A percentile compares a stretch with the other conserved stretches of the same genome.
phyloP scores from a whole-genome alignment of 768 basidiomycete species.

The Leccinum pellstonianum region DNA sequence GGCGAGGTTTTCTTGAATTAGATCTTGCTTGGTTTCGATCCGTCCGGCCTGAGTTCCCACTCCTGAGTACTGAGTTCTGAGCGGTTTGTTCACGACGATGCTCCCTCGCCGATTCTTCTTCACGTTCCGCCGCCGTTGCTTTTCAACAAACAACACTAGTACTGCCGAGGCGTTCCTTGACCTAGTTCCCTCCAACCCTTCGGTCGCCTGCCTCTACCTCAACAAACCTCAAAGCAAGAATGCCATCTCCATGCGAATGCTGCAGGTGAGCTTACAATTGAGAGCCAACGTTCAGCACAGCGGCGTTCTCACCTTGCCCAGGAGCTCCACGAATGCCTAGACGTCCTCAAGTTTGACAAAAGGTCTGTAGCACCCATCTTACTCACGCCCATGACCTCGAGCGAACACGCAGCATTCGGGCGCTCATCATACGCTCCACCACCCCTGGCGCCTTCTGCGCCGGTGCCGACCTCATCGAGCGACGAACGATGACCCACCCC shows the following conservation, averaged over 20 bases:
- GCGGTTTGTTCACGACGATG: conserved; percentile 6
- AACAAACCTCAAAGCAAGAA: conserved; percentile 85
- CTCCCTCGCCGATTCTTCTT: neutral
- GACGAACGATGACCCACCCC: conserved; percentile 73
- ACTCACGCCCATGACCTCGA: neutral
- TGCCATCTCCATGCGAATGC: conserved; percentile 74
- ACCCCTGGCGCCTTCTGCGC: conserved; percentile 83
- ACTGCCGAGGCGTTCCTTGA: conserved; percentile 46
- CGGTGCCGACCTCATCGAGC: conserved; percentile 85
- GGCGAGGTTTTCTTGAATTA: conserved; percentile 1
- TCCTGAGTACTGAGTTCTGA: neutral
- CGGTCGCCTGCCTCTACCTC: conserved; percentile 71
- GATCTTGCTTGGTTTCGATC: neutral
- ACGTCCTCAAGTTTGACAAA: conserved; percentile 63
- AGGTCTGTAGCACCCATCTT: conserved; percentile 40
- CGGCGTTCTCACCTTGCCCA: conserved; percentile 29
- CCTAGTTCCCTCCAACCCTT: conserved; percentile 52
- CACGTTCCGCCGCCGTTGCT: conserved; percentile 6
- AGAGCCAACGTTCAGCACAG: neutral
- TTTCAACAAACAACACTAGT: conserved; percentile 18
- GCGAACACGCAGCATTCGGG: conserved; percentile 53
- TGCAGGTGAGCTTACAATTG: conserved; percentile 48
- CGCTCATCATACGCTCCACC: conserved; percentile 81
- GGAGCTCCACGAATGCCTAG: conserved; percentile 72
- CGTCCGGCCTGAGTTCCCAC: neutral